Percentiles rank a stretch among this genome's conserved stretches.
These are phyloP conservation scores for Magnolia officinalis DNA, from an alignment of 164 flowering plant species.

Conservation along the genomic window DNA sequence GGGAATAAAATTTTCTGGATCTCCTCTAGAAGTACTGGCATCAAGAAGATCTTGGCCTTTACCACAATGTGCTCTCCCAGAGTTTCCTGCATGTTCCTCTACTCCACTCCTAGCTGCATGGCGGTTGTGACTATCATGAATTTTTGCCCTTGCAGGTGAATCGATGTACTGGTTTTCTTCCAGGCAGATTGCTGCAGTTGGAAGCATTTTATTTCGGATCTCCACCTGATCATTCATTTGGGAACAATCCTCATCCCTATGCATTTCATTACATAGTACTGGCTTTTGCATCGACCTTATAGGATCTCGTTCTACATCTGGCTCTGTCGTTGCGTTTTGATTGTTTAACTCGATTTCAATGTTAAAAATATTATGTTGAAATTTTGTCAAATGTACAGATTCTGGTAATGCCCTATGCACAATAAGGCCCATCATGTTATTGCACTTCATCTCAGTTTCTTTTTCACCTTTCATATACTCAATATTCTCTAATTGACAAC, in stretches of 20 bases:
- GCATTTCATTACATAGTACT: conserved; percentile 1
- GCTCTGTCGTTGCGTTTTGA: neutral
- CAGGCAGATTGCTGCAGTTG: conserved; percentile 1
- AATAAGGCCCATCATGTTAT: neutral
- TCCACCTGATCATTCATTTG: neutral
- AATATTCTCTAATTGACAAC: conserved; percentile 7
- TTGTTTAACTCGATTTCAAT: conserved; percentile 7
- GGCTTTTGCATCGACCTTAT: conserved; percentile 1
- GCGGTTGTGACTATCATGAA: conserved; percentile 3
- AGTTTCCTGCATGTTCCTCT: neutral
- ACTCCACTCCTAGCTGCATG: conserved; percentile 1
- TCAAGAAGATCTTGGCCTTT: conserved; percentile 7
- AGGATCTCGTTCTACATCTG: conserved; percentile 1
- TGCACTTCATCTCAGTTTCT: conserved; percentile 8
- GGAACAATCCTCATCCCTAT: neutral
- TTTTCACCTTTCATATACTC: conserved; percentile 3
- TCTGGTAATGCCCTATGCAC: conserved; percentile 8
- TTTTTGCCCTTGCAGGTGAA: conserved; percentile 9
- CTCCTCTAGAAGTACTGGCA: conserved; percentile 2
- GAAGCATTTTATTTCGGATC: neutral
- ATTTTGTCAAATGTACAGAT: neutral
- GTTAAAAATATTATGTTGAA: neutral
- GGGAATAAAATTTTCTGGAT: conserved; percentile 1
- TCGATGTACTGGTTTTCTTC: conserved; percentile 3
- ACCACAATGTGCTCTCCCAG: conserved; percentile 3